Base-by-base conservation (phyloP, 805 yeast genomes). In the Metschnikowia gelsemii region DNA sequence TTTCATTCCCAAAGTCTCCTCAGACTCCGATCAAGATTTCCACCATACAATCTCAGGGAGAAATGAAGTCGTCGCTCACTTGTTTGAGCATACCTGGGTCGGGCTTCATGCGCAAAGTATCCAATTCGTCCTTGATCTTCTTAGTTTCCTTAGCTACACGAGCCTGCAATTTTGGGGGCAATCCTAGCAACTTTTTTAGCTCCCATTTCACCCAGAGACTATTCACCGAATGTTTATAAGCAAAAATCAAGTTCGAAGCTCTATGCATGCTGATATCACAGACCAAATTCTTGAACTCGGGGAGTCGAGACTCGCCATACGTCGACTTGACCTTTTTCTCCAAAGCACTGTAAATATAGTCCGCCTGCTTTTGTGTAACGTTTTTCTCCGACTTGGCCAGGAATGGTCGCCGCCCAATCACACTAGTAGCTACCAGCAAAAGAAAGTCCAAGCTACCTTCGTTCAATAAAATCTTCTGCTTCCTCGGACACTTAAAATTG, bases 181-280 rank as follows among this genome's bases (percentile, higher is more conserved):
- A 52, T 1, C 70, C 70, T 8, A 64, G 26, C 34, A 64, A 18
- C 14, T 42, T 50, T 23, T 55, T 57, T 8, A 68, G 45, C 35
- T 64, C 66, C 67, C 68, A 64, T 26, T 47, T 49, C 5, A 65
- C 52, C 54, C 58, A 56, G 19, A 62, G 43, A 8, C 63, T 40
- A 19, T 43, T 43, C 20, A 43, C 41, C 5, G 68, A 61, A 40
- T 56, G 63, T 27, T 49, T 55, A 19, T 50, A 18, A 0, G 70
- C 71, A 53, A 67, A 62, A 8, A 65, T 57, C 30, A 67, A 45
- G 16, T 37, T 42, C 0, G 56, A 42, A 0, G 63, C 67, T 27
- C 57, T 45, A 8, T 13, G 14, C 32, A 36, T 38, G 16, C 25
- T 30, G 22, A 63, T 13, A 3, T 19, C 11, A 8, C 19, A 2